Evolutionary conservation across 2,329 filamentous ascomycete species (phyloP), one percentile per base, ranked within the genome.

Genomic region (Aulographum hederae): DNA sequence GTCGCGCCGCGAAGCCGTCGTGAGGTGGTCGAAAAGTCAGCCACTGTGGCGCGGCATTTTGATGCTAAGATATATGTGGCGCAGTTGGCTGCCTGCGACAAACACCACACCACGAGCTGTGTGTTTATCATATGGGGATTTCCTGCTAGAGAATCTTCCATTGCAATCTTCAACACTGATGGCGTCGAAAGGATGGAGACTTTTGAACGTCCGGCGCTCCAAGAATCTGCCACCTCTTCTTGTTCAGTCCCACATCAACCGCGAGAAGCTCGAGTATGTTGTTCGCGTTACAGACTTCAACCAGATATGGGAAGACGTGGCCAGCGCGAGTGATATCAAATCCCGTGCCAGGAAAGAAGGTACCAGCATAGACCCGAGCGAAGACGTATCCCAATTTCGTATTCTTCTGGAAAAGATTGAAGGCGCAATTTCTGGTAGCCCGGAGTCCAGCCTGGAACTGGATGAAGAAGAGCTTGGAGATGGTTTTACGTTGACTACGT

Each of bases 281-380:
- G 48, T 85, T 18, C 62, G 69, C 35, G 46, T 86, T 25, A 81
- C 77, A 2, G 79, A 86, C 46, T 60, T 84, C 36, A 72, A 67
- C 45, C 67, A 73, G 40, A 57, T 84, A n/a, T 89, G 79, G 79
- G 54, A 58, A 17, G 78, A 85, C 51, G 60, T 50, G 6, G 53
- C 84, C 15, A 64, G 71, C 34, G 58, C 69, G 15, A 60, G 58
- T n/a, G 61, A 58, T 8, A 76, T 86, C 34, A 63, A 73, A 34
- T 55, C 61, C 36, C 67, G 76, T 36, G 75, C 70, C 18, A 59
- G 68, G 34, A 54, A 65, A 16, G 63, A 74, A 41, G 64, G 71
- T 41, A 78, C 74, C 12, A 73, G 67, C 37, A 82, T 86, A 37
- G 78, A 86, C 46, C 73, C 79, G 2, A 72, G 66, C 45, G 72